A percentile compares a stretch with the other conserved stretches of the same genome.
Conservation (phyloP, 2,329 filamentous ascomycete species). For the Neonectria magnoliae region DNA sequence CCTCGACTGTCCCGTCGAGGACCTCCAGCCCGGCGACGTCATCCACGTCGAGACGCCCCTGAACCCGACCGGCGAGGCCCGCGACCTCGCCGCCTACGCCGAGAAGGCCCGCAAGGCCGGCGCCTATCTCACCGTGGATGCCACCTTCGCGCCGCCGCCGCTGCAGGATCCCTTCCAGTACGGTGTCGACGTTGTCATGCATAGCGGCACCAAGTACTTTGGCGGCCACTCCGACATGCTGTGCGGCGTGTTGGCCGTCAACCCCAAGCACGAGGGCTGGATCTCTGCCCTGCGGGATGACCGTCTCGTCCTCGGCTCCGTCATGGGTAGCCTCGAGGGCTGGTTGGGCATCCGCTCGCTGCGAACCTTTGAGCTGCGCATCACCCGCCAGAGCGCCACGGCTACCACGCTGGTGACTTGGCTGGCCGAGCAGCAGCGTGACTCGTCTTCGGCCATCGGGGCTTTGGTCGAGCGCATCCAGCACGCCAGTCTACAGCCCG, state of each 20-base stretch:
- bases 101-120: slow-evolving; percentile 76
- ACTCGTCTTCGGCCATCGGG: slow-evolving; percentile 55
- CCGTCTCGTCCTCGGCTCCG: slow-evolving; percentile 79
- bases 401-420: slow-evolving; percentile 77
- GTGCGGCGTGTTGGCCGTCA: slow-evolving; percentile 81
- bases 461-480: slow-evolving; percentile 68
- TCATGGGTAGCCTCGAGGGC: slow-evolving; percentile 89
- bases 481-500: slow-evolving; percentile 83
- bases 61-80: slow-evolving; percentile 88
- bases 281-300: slow-evolving; percentile 71
- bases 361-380: slow-evolving; percentile 85
- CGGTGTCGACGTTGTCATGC: slow-evolving; percentile 89
- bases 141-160: slow-evolving; percentile 91
- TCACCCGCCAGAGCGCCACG: slow-evolving; percentile 79
- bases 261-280: slow-evolving; percentile 66
- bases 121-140: slow-evolving; percentile 84
- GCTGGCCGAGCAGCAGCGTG: slow-evolving; percentile 64
- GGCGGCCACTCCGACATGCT: slow-evolving; percentile 95
- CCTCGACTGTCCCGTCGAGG: slow-evolving; percentile 72
- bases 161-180: slow-evolving; percentile 84
- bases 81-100: slow-evolving; percentile 77
- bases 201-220: slow-evolving; percentile 95
- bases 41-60: slow-evolving; percentile 93
- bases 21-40: slow-evolving; percentile 80
- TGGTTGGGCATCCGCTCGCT: slow-evolving; percentile 92